Evolutionary conservation across 768 basidiomycete species (phyloP).

Genomic region (Tricholoma flavovirens): DNA sequence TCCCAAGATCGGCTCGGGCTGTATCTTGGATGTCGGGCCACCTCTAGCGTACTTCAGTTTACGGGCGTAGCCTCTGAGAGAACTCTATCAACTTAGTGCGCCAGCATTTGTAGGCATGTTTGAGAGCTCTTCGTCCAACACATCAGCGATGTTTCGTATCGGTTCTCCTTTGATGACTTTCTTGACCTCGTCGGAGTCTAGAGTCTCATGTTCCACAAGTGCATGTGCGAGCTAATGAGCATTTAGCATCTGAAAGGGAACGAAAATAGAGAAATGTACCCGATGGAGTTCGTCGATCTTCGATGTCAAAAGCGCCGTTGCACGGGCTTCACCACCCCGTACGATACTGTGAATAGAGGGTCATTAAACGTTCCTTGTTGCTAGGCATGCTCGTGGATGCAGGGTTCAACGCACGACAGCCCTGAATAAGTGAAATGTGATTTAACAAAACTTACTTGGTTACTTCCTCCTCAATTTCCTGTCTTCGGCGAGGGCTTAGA

Average conservation of each 20-base stretch:
- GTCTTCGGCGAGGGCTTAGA: slow-evolving; percentile 69
- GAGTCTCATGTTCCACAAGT: slow-evolving; percentile 91
- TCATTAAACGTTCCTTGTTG: slow-evolving; percentile 4
- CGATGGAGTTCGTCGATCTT: slow-evolving; percentile 72
- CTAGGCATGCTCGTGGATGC: neutral
- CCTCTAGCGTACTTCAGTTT: neutral
- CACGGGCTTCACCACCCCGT: slow-evolving; percentile 64
- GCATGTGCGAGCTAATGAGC: slow-evolving; percentile 72
- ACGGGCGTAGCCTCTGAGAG: too few relatives aligned
- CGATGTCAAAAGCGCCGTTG: slow-evolving; percentile 53
- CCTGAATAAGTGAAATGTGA: neutral
- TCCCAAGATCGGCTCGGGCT: neutral
- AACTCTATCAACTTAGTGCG: neutral
- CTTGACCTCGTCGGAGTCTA: slow-evolving; percentile 80
- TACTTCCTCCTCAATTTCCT: slow-evolving; percentile 87
- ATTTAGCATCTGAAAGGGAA: slow-evolving; percentile 6
- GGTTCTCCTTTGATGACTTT: slow-evolving; percentile 81
- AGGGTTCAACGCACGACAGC: neutral
- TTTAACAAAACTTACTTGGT: slow-evolving; percentile 49
- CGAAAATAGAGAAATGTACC: slow-evolving; percentile 34
- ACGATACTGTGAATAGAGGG: slow-evolving; percentile 41
- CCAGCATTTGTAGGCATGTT: slow-evolving; percentile 20
- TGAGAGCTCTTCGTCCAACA: slow-evolving; percentile 52
- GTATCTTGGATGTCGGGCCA: neutral
- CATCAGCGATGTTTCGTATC: slow-evolving; percentile 65